Percentiles rank a stretch among this genome's conserved stretches.
phyloP scores from a whole-genome alignment of 768 basidiomycete species.

The Symmetrospora coprosmae region DNA sequence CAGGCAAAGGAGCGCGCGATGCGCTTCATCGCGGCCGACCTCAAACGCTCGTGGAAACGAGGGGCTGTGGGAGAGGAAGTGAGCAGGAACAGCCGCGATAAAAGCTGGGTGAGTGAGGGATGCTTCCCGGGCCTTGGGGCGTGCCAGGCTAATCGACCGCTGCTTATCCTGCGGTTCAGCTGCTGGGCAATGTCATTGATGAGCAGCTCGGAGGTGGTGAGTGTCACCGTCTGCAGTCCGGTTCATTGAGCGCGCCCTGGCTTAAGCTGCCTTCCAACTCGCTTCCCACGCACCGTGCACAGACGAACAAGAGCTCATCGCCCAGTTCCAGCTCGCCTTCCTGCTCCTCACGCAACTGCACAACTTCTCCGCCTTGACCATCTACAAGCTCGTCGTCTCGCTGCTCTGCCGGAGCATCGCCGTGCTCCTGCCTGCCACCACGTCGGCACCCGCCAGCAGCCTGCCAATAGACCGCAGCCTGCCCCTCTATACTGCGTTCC shows the following conservation, averaged over 20 bases:
- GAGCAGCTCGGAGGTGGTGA: constrained; percentile 33
- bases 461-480: background rate
- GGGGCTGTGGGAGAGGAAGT: constrained; percentile 39
- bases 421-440: constrained; percentile 24
- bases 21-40: constrained; percentile 34
- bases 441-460: background rate
- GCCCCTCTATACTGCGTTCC: constrained; percentile 26
- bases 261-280: background rate
- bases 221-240: constrained; percentile 14
- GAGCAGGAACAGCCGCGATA: constrained; percentile 37
- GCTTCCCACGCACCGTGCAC: background rate
- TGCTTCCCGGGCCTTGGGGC: background rate
- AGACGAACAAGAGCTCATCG: constrained; percentile 36
- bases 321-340: constrained; percentile 38
- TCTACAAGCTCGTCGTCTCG: constrained; percentile 37
- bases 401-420: constrained; percentile 35
- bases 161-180: background rate
- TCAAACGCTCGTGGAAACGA: constrained; percentile 38
- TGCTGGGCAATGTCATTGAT: constrained; percentile 33
- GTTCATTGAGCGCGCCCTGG: no score
- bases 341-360: constrained; percentile 38
- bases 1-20: constrained; percentile 26
- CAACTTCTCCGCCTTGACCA: constrained; percentile 37
- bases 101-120: constrained; percentile 37
- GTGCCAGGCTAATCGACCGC: background rate